A percentile compares a stretch with the other conserved stretches of the same genome.
These are phyloP conservation scores for Colletotrichum sublineola DNA, from an alignment of 2,329 filamentous ascomycete species.

Conservation along the genomic window DNA sequence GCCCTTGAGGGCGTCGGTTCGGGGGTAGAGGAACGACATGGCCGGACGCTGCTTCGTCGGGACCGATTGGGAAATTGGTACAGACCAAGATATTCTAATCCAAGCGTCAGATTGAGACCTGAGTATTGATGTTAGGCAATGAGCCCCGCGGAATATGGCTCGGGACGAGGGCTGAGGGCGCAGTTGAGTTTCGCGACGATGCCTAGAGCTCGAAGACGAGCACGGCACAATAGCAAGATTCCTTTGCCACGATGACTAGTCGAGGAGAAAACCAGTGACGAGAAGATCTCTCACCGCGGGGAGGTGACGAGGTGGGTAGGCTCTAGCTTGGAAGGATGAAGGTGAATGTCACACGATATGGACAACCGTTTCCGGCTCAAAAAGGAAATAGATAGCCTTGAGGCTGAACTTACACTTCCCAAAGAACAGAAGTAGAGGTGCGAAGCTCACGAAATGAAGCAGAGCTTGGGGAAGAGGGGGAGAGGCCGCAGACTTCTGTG, in stretches of 20 bases:
- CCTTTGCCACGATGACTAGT: background rate
- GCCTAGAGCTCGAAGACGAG: background rate
- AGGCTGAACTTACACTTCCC: background rate
- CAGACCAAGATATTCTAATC: background rate
- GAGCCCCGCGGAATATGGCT: background rate
- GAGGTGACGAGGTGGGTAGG: background rate
- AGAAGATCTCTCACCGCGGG: background rate
- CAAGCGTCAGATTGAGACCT: background rate
- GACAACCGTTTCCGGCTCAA: conserved; percentile 15
- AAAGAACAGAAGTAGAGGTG: background rate
- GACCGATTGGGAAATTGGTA: background rate
- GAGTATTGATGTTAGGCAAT: no score
- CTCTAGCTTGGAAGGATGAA: background rate
- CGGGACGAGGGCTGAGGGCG: background rate
- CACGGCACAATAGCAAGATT: background rate
- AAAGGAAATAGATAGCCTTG: background rate
- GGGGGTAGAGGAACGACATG: conserved; percentile 70
- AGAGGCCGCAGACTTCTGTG: background rate
- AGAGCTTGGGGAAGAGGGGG: background rate
- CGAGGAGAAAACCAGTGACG: background rate
- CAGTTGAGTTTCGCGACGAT: conserved; percentile 1
- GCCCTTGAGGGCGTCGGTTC: conserved; percentile 65
- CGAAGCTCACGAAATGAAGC: background rate
- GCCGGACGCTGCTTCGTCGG: conserved; percentile 43
- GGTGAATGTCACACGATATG: background rate